Conservation (phyloP, 345 rosid species). For the Ceriops decandra region DNA sequence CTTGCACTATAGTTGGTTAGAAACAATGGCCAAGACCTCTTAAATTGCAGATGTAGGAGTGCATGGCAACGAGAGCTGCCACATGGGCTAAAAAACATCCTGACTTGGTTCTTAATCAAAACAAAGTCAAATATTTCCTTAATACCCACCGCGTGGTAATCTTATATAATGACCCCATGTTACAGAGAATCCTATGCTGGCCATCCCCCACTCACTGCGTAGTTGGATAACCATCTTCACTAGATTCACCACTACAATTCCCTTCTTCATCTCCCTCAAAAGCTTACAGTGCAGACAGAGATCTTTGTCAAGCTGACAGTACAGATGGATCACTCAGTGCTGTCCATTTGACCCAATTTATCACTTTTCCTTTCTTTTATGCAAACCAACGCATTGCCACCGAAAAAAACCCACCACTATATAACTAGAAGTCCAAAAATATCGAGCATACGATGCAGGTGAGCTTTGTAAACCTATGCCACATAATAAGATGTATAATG, state of each 20-base stretch:
- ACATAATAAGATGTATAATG: background rate
- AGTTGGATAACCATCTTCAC: constrained; percentile 39
- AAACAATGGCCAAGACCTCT: constrained; percentile 7
- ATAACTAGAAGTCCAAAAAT: constrained; percentile 10
- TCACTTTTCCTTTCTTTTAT: background rate
- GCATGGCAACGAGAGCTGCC: constrained; percentile 39
- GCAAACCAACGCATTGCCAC: background rate
- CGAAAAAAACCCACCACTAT: background rate
- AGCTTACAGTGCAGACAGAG: constrained; percentile 28
- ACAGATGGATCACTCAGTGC: constrained; percentile 48
- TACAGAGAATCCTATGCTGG: constrained; percentile 37
- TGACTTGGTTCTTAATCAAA: constrained; percentile 8
- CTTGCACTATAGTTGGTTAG: too few relatives aligned
- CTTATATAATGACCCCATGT: constrained; percentile 32
- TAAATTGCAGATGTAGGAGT: constrained; percentile 15
- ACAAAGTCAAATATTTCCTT: background rate
- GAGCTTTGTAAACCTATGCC: constrained; percentile 19
- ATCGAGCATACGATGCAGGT: constrained; percentile 59
- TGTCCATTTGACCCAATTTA: constrained; percentile 51
- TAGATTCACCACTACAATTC: constrained; percentile 32
- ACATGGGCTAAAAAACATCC: constrained; percentile 17
- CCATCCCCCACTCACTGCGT: constrained; percentile 35
- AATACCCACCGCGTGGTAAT: constrained; percentile 44
- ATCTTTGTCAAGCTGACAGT: constrained; percentile 47
- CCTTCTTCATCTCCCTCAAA: constrained; percentile 43